Evolutionary conservation across 352 stramenopile species (phyloP).

Genomic region (Phytopythium montanum): DNA sequence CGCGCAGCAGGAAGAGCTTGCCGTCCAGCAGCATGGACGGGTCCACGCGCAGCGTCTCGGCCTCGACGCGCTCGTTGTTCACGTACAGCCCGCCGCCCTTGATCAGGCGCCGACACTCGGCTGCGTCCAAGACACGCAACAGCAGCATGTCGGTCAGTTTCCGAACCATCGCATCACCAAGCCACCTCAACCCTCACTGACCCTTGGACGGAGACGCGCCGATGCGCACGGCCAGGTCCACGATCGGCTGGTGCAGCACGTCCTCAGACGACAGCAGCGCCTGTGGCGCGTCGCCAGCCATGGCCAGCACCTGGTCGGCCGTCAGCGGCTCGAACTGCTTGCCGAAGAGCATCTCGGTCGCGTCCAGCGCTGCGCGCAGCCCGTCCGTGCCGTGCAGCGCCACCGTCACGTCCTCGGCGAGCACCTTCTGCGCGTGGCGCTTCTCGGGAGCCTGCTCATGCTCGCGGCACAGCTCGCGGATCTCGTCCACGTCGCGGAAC

Average conservation of each 20-base stretch:
- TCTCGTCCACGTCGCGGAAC: conserved; percentile 93
- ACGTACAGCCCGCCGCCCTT: conserved; percentile 94
- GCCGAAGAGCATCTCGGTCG: conserved; percentile 68
- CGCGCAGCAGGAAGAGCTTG: conserved; percentile 64
- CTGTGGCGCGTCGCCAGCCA: conserved; percentile 65
- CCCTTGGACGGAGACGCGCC: conserved; percentile 91
- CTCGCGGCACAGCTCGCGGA: conserved; percentile 84
- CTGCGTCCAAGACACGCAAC: conserved; percentile 27
- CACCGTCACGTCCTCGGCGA: conserved; percentile 84
- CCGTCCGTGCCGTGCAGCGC: conserved; percentile 93
- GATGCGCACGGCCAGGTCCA: conserved; percentile 91
- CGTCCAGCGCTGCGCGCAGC: conserved; percentile 48
- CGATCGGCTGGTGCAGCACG: conserved; percentile 70
- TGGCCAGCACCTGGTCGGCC: conserved; percentile 58
- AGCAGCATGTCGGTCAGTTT: neutral
- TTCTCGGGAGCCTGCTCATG: conserved; percentile 80
- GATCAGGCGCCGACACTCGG: conserved; percentile 94
- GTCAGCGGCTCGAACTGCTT: conserved; percentile 55
- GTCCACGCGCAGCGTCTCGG: conserved; percentile 33
- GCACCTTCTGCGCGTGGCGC: conserved; percentile 59
- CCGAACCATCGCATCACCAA: neutral
- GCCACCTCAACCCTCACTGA: conserved; percentile 10
- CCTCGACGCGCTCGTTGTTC: conserved; percentile 84
- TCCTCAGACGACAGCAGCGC: conserved; percentile 35
- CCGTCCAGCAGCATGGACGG: conserved; percentile 55